Evolutionary conservation across 495 filamentous ascomycete species (phyloP), one percentile per base, ranked within the genome.

Genomic region (Lasiosphaeria miniovina): DNA sequence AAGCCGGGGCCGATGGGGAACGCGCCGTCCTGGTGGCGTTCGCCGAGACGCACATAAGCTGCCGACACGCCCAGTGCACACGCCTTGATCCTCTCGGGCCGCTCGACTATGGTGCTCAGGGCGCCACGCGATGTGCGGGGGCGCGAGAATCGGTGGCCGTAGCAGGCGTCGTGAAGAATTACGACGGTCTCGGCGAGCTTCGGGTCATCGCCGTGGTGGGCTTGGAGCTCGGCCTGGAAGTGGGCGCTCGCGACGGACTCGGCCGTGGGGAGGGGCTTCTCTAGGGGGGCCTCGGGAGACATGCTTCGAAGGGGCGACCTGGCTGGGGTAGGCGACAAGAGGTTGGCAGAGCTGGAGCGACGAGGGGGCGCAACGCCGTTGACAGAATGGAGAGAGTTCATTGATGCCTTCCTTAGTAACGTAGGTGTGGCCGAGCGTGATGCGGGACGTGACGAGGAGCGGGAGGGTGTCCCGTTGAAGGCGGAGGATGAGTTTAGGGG

Each of bases 71-170:
- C 94, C 43, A 94, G 65, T 0, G 91, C 84, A 61, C 85, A 85
- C 5, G 95, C 95, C 61, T 89, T 90, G 51, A 98, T 86, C 40
- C 94, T 84, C 75, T 98, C 94, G 35, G 94, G 94, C 40, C 93
- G 80, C 73, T 98, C 94, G 12, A 97, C 91, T 51, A 98, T 93
- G 45, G 82, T 86, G 54, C 69, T 84, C 0, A 98, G 78, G 4
- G 77, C 79, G 3, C 76, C 77, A 54, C 84, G 85, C 3, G 82
- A 84, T 0, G 88, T 84, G 41, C 87, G 85, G n/a, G 90, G 91
- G 31, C 94, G 82, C 11, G 91, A 89, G 67, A 83, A 98, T 1
- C 90, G 86, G 71, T 98, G 94, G 10, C 91, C 91, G 65, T 97
- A 98, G 75, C 93, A 96, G 53, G 87, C 86, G 71, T 98, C 95